Evolutionary conservation across 257 asterid species (phyloP).

Genomic region (Gardenia jasminoides): DNA sequence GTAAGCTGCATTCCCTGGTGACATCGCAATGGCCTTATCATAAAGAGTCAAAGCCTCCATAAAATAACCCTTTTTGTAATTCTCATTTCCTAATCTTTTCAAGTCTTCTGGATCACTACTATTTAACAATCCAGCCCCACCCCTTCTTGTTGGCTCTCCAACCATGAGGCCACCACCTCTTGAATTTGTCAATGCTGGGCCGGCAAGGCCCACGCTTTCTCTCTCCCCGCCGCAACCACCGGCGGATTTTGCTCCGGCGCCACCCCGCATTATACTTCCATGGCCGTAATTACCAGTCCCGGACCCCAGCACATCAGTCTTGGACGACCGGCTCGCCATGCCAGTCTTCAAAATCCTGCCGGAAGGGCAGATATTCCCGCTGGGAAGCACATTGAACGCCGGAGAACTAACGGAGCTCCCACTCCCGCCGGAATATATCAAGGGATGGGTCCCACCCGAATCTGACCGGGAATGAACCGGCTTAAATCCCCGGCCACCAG

Average conservation of each 20-base stretch:
- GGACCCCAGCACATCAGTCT: slow-evolving; percentile 60
- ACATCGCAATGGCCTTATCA: slow-evolving; percentile 70
- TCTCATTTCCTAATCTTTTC: slow-evolving; percentile 75
- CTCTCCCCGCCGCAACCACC: slow-evolving; percentile 20
- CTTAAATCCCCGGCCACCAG: slow-evolving; percentile 22
- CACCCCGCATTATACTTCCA: slow-evolving; percentile 79
- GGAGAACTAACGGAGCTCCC: slow-evolving; percentile 57
- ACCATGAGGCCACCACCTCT: slow-evolving; percentile 45
- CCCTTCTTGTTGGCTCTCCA: slow-evolving; percentile 41
- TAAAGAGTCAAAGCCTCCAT: slow-evolving; percentile 64
- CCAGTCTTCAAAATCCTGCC: slow-evolving; percentile 62
- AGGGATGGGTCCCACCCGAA: slow-evolving; percentile 54
- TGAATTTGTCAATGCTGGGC: slow-evolving; percentile 20
- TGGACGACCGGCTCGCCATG: slow-evolving; percentile 44
- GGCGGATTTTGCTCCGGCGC: slow-evolving; percentile 33
- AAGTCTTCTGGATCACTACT: slow-evolving; percentile 74
- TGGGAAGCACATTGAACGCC: slow-evolving; percentile 43
- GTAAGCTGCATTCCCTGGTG: slow-evolving; percentile 65
- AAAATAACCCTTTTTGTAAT: slow-evolving; percentile 60
- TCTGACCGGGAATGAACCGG: slow-evolving; percentile 57
- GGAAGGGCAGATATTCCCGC: slow-evolving; percentile 80
- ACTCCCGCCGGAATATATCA: slow-evolving; percentile 45
- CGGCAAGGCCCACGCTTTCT: slow-evolving; percentile 5
- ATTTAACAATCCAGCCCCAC: slow-evolving; percentile 25
- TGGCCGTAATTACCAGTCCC: slow-evolving; percentile 69